A percentile compares a stretch with the other conserved stretches of the same genome.
These are phyloP conservation scores for Talaromyces nanjingensis DNA, from an alignment of 495 filamentous ascomycete genomes.

Conservation along the genomic window DNA sequence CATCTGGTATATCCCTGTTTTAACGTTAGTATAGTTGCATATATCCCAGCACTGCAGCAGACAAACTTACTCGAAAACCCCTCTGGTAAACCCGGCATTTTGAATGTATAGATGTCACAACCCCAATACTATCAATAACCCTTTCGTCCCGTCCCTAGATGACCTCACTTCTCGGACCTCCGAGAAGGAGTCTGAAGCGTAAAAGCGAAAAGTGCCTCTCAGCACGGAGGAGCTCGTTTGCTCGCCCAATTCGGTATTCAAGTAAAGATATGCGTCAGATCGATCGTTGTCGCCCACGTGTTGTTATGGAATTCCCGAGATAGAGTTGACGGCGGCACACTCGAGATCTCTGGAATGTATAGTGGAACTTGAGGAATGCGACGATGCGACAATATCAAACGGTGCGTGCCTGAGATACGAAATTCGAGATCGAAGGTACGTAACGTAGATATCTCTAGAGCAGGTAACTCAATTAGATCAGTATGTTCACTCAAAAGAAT, in stretches of 20 bases:
- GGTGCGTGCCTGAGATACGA: constrained; percentile 7
- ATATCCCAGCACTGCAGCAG: neutral
- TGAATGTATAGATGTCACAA: neutral
- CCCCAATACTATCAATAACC: neutral
- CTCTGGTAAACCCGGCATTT: constrained; percentile 3
- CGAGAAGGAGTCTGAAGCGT: constrained; percentile 38
- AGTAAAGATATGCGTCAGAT: neutral
- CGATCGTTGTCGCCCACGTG: neutral
- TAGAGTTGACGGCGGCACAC: constrained; percentile 1
- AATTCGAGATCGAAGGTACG: constrained; percentile 26
- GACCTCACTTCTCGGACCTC: constrained; percentile 38
- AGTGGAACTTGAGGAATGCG: neutral
- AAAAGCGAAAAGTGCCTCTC: constrained; percentile 2
- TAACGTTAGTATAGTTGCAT: neutral
- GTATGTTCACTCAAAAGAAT: constrained; percentile 1
- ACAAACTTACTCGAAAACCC: constrained; percentile 4
- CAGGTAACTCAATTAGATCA: constrained; percentile 10
- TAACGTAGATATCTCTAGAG: constrained; percentile 15
- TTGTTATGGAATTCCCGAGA: neutral
- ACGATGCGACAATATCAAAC: neutral
- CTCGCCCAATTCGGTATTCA: neutral
- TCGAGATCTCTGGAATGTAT: constrained; percentile 5
- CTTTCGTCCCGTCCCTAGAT: constrained; percentile 12
- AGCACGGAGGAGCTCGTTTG: constrained; percentile 6
- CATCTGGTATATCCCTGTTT: constrained; percentile 81